phyloP scores from a whole-genome alignment of 441 rosid species.

The Populus hybrid region DNA sequence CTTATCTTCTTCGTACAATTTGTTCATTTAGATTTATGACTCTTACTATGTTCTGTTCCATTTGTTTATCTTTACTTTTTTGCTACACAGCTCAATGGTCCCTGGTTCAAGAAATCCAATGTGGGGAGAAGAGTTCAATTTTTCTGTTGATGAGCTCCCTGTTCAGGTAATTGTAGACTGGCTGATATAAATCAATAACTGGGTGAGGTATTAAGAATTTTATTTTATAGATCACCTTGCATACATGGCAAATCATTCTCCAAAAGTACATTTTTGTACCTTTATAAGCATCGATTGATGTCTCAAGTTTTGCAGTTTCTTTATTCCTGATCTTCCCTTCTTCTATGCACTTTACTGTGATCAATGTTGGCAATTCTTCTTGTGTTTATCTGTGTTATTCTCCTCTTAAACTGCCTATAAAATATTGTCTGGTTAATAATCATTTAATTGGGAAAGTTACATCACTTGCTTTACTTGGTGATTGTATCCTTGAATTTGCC shows the following conservation, averaged over 20 bases:
- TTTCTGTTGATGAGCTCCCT: conserved; percentile 90
- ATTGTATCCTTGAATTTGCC: not conserved
- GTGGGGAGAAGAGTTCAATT: conserved; percentile 99
- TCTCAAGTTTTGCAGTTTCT: not conserved
- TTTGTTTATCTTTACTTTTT: conserved; percentile 10
- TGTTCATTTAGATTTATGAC: too few species aligned
- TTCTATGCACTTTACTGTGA: not conserved
- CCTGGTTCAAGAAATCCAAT: conserved; percentile 99
- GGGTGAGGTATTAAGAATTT: not conserved
- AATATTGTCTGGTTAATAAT: not conserved
- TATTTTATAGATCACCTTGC: not conserved
- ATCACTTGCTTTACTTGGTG: not conserved
- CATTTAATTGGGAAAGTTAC: not conserved
- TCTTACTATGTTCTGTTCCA: conserved; percentile 6
- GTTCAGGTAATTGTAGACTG: conserved; percentile 56
- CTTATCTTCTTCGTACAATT: not conserved
- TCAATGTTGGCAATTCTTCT: too few species aligned
- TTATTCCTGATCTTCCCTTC: not conserved
- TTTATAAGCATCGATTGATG: not conserved
- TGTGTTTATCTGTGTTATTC: not conserved
- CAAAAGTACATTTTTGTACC: not conserved
- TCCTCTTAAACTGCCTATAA: not conserved
- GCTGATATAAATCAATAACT: not conserved
- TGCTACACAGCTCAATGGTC: conserved; percentile 79
- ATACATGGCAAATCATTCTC: not conserved